These are phyloP conservation scores for Colletotrichum sp. DNA, from an alignment of 2,329 filamentous ascomycete species.

Conservation along the genomic window DNA sequence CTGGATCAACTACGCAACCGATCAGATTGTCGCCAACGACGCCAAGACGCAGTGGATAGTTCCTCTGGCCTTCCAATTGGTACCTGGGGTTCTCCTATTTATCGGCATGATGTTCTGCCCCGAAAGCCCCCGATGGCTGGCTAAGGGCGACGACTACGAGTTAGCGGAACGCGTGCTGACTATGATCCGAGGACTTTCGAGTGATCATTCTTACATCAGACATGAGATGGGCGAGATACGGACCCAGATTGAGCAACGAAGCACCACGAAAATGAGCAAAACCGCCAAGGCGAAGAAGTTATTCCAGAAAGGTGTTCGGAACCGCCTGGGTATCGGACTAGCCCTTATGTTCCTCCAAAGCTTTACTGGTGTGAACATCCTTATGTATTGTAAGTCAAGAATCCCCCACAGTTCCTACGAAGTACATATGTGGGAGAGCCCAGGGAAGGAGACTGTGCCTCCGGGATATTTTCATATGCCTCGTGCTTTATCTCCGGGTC, in stretches of 20 bases:
- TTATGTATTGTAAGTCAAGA: neutral
- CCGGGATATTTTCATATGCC: no score
- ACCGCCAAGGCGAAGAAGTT: slow-evolving; percentile 23
- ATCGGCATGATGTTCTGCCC: slow-evolving; percentile 35
- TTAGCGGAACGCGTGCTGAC: slow-evolving; percentile 40
- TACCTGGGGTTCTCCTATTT: slow-evolving; percentile 41
- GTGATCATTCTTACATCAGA: slow-evolving; percentile 42
- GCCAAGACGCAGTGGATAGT: slow-evolving; percentile 43
- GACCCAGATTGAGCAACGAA: slow-evolving; percentile 59
- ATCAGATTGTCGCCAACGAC: slow-evolving; percentile 23
- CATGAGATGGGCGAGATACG: slow-evolving; percentile 58
- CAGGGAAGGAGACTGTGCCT: no score
- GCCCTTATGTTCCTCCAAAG: neutral
- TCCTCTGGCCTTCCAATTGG: slow-evolving; percentile 45
- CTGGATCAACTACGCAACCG: slow-evolving; percentile 35
- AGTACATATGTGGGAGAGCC: no score
- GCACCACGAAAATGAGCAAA: slow-evolving; percentile 24
- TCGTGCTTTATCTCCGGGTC: no score
- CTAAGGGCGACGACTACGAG: slow-evolving; percentile 37
- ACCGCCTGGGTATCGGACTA: neutral
- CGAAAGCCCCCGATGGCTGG: slow-evolving; percentile 41
- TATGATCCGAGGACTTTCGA: slow-evolving; percentile 41
- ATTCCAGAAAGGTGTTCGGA: neutral
- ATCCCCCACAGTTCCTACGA: no score
- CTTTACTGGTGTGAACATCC: neutral